phyloP scores from a whole-genome alignment of 2,329 filamentous ascomycete species.

The Cladophialophora carrionii region DNA sequence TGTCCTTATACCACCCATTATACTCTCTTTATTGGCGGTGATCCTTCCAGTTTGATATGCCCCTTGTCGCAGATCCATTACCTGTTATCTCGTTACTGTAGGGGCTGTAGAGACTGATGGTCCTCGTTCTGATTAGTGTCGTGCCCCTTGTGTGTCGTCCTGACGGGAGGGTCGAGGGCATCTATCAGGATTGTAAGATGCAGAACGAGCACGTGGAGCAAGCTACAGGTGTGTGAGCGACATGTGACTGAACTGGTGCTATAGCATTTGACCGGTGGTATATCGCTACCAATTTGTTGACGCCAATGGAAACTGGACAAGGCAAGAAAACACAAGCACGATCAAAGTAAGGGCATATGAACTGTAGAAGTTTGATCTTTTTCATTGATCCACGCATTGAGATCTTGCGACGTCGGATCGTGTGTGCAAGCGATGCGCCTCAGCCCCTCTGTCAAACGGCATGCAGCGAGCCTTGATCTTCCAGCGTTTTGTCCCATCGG shows the following conservation, averaged over 20 bases:
- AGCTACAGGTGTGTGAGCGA: no score
- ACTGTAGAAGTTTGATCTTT: conserved; percentile 4
- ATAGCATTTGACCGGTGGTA: no score
- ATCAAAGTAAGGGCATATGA: background rate
- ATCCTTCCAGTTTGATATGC: background rate
- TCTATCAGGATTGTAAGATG: no score
- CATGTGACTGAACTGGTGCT: no score
- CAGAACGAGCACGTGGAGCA: background rate
- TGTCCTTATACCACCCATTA: no score
- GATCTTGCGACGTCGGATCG: background rate
- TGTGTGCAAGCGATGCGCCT: background rate
- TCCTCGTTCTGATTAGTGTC: no score
- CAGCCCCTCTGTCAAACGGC: background rate
- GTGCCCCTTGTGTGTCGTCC: no score
- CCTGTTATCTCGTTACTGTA: background rate
- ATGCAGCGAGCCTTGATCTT: background rate
- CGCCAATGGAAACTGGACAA: background rate
- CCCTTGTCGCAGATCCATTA: background rate
- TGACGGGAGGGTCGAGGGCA: no score
- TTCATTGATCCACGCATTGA: conserved; percentile 9
- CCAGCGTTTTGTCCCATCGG: background rate
- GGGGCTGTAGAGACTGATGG: background rate
- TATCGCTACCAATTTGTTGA: no score
- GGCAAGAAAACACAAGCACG: background rate
- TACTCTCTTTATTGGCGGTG: background rate